phyloP scores from a whole-genome alignment of 148 eudicot species.

The Rhododendron ovatum region DNA sequence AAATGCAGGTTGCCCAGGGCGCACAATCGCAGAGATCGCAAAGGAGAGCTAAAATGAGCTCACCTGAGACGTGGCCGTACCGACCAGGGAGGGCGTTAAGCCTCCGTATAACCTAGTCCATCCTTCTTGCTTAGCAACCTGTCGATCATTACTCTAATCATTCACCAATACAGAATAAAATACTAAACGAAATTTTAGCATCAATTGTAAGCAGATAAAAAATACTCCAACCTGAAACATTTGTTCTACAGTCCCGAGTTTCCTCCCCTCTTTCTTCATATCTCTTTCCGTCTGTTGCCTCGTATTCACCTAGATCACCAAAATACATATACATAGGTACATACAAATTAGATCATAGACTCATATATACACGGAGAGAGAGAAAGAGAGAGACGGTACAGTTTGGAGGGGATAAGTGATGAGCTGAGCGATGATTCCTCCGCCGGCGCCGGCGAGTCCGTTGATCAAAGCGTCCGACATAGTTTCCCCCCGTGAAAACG shows the following conservation, averaged over 20 bases:
- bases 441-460: slow-evolving; percentile 98
- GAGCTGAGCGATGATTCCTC: slow-evolving; percentile 97
- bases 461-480: slow-evolving; percentile 96
- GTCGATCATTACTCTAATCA: slow-evolving; percentile 15
- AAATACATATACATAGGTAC: neutral
- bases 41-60: slow-evolving; percentile 15
- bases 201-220: neutral
- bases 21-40: slow-evolving; percentile 9
- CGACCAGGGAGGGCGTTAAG: slow-evolving; percentile 77
- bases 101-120: slow-evolving; percentile 90
- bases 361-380: neutral
- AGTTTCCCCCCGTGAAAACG: neutral
- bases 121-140: slow-evolving; percentile 92
- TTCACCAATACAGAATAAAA: neutral
- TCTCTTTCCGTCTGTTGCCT: slow-evolving; percentile 95
- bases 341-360: neutral
- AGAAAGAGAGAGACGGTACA: slow-evolving; percentile 24
- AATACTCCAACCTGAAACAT: slow-evolving; percentile 56
- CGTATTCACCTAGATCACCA: slow-evolving; percentile 66
- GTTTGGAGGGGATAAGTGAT: slow-evolving; percentile 94
- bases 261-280: slow-evolving; percentile 50
- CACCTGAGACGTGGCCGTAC: slow-evolving; percentile 97
- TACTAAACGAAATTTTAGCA: neutral
- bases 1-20: neutral
- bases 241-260: slow-evolving; percentile 56